A percentile compares a stretch with the other conserved stretches of the same genome.
Evolutionary conservation across 805 yeast species (phyloP).

Genomic region (Metschnikowia shivogae): DNA sequence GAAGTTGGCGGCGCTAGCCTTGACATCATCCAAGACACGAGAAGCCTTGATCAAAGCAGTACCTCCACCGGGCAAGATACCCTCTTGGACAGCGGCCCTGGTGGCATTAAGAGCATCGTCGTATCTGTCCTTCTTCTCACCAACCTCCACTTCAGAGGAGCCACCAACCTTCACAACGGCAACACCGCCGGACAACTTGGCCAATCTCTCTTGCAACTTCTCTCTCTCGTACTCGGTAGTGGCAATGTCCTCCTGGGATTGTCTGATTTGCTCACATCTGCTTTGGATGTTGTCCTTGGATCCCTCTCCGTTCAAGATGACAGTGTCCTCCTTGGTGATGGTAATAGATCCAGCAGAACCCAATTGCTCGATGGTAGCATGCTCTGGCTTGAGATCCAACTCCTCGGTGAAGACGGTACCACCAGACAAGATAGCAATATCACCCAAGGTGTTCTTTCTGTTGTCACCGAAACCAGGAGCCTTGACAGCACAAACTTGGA

Average conservation of each 20-base stretch:
- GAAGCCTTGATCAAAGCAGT: constrained; percentile 95
- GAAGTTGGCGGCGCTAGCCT: constrained; percentile 69
- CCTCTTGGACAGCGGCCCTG: constrained; percentile 98
- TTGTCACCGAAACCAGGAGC: constrained; percentile 99
- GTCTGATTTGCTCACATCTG: constrained; percentile 93
- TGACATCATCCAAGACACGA: constrained; percentile 61
- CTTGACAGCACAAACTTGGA: constrained; percentile 94
- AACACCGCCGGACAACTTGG: constrained; percentile 96
- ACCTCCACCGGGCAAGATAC: constrained; percentile 99
- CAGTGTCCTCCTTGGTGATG: constrained; percentile 93
- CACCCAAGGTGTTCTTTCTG: constrained; percentile 94
- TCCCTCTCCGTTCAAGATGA: constrained; percentile 90
- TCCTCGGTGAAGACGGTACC: constrained; percentile 93
- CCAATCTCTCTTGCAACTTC: constrained; percentile 94
- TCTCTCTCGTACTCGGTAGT: constrained; percentile 92
- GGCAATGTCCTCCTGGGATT: constrained; percentile 65
- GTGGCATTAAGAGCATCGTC: constrained; percentile 98
- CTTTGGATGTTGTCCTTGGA: constrained; percentile 70
- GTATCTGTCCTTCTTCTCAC: constrained; percentile 98
- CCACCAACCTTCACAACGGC: constrained; percentile 98
- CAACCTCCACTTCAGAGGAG: constrained; percentile 93
- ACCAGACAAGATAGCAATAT: constrained; percentile 90
- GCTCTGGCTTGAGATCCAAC: constrained; percentile 91
- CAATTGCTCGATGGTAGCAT: constrained; percentile 82
- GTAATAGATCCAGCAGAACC: constrained; percentile 92